Percentiles rank a stretch among this genome's conserved stretches.
Evolutionary conservation across 345 rosid genomes (phyloP).

Genomic region (Populus nigra): DNA sequence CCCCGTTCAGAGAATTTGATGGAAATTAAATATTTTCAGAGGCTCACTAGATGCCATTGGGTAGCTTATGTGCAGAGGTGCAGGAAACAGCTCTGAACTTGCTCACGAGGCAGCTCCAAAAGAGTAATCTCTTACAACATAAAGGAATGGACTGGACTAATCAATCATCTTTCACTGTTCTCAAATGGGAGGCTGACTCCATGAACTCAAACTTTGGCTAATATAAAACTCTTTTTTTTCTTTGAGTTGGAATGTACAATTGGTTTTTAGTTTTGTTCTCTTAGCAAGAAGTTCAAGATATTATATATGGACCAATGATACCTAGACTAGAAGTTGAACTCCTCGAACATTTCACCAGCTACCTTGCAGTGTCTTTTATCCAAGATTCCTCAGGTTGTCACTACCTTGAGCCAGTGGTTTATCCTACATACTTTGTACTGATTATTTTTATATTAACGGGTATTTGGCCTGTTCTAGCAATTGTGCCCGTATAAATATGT

Average conservation of each 20-base stretch:
- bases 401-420: neutral
- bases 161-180: neutral
- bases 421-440: neutral
- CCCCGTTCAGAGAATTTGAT: neutral
- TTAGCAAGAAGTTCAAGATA: neutral
- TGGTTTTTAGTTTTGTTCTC: neutral
- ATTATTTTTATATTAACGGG: neutral
- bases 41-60: neutral
- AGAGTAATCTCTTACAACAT: neutral
- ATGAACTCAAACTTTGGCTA: too few relatives aligned
- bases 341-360: neutral
- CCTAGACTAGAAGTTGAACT: too few relatives aligned
- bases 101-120: neutral
- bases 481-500: neutral
- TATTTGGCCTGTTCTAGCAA: neutral
- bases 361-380: neutral
- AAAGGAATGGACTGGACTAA: neutral
- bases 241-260: too few relatives aligned
- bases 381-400: neutral
- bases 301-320: neutral
- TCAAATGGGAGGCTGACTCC: too few relatives aligned
- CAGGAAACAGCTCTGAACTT: too few relatives aligned
- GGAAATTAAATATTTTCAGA: neutral
- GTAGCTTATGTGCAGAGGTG: too few relatives aligned
- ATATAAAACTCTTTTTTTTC: too few relatives aligned